Conservation (phyloP, 192 early-diverging fungal genomes). For the Podila minutissima region DNA sequence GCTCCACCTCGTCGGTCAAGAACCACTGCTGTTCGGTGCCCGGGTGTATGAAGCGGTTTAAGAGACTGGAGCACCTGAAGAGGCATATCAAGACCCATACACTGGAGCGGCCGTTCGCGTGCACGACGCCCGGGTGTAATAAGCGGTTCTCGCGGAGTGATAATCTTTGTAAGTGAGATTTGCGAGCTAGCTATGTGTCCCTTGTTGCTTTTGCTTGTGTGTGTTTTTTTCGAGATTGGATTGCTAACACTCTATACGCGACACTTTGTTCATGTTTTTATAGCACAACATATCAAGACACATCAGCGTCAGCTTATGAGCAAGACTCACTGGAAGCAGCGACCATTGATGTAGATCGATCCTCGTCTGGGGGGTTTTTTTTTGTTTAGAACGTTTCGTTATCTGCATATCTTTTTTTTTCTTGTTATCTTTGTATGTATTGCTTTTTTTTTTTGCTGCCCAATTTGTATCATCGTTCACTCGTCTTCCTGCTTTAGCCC, state of each 20-base stretch:
- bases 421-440: not conserved
- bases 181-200: not conserved
- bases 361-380: not conserved
- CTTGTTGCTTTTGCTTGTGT: not conserved
- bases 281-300: conserved; percentile 50
- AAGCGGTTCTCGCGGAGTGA: conserved; percentile 83
- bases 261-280: not conserved
- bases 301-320: conserved; percentile 43
- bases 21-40: conserved; percentile 50
- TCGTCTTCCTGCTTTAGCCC: not conserved
- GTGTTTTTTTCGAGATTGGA: not conserved
- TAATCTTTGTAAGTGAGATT: conserved; percentile 60
- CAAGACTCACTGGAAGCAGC: conserved; percentile 46
- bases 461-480: conserved; percentile 1
- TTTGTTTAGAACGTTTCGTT: no score
- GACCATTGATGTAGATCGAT: not conserved
- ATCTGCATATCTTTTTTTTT: not conserved
- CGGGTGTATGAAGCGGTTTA: conserved; percentile 67
- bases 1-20: conserved; percentile 24
- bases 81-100: conserved; percentile 85
- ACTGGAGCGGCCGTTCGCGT: conserved; percentile 74
- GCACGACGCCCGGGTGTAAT: conserved; percentile 74
- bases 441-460: not conserved
- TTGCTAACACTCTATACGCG: not conserved
- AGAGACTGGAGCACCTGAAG: conserved; percentile 83